These are phyloP conservation scores for Candida cerambycidarum DNA, from an alignment of 805 yeast genomes.

Conservation along the genomic window DNA sequence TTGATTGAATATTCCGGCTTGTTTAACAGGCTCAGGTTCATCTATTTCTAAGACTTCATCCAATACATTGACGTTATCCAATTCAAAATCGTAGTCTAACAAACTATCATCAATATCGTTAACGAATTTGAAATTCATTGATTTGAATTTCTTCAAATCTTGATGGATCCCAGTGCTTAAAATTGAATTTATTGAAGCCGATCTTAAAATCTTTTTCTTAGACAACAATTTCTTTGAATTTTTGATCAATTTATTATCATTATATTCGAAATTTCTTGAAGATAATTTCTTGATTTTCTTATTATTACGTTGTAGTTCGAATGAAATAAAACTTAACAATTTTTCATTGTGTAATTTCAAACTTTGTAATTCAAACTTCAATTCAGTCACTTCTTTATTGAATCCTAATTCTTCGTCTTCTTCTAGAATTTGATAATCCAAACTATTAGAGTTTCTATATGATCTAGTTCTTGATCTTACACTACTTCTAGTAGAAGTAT, in stretches of 20 bases:
- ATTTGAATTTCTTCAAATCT: slow-evolving; percentile 34
- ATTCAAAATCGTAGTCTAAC: slow-evolving; percentile 13
- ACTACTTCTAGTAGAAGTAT: neutral
- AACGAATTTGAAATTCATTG: slow-evolving; percentile 25
- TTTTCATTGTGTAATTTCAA: slow-evolving; percentile 56
- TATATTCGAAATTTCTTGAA: slow-evolving; percentile 42
- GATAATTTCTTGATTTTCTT: slow-evolving; percentile 40
- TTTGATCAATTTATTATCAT: slow-evolving; percentile 53
- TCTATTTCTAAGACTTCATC: slow-evolving; percentile 10
- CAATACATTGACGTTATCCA: slow-evolving; percentile 8
- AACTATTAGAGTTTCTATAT: slow-evolving; percentile 5
- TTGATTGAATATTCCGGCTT: slow-evolving; percentile 32
- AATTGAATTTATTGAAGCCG: slow-evolving; percentile 33
- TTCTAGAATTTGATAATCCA: slow-evolving; percentile 18
- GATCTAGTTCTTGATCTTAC: neutral
- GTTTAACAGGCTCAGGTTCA: slow-evolving; percentile 9
- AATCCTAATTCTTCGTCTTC: slow-evolving; percentile 5
- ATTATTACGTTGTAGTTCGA: slow-evolving; percentile 50
- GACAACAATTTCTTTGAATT: slow-evolving; percentile 47
- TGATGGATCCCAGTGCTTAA: slow-evolving; percentile 18
- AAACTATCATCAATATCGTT: slow-evolving; percentile 12
- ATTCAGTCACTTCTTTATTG: slow-evolving; percentile 43
- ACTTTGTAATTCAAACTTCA: slow-evolving; percentile 54
- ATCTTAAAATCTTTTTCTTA: slow-evolving; percentile 42
- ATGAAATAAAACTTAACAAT: slow-evolving; percentile 56